Percentiles rank a stretch among this genome's conserved stretches.
Evolutionary conservation across 192 early-diverging fungal genomes (phyloP).

Genomic region (Diversispora epigaea): DNA sequence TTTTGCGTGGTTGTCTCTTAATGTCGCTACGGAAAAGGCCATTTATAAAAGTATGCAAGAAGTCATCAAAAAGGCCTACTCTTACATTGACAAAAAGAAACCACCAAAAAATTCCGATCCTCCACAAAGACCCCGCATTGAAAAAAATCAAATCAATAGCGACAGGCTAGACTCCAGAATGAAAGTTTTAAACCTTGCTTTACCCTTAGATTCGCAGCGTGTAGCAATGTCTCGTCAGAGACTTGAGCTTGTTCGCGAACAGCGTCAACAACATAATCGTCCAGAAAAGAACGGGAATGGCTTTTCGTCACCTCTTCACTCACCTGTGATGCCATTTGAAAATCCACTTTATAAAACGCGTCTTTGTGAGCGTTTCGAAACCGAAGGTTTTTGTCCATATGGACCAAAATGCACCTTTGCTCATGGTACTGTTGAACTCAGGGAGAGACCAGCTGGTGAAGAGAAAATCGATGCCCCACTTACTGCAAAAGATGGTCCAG

Average conservation of each 20-base stretch:
- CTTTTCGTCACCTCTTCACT: slow-evolving; percentile 32
- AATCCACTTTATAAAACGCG: slow-evolving; percentile 86
- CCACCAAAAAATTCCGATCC: slow-evolving; percentile 37
- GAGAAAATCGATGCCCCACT: neutral
- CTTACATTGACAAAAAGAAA: slow-evolving; percentile 61
- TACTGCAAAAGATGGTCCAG: slow-evolving; percentile 40
- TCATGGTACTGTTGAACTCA: slow-evolving; percentile 66
- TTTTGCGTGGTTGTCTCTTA: slow-evolving; percentile 68
- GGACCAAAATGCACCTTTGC: slow-evolving; percentile 73
- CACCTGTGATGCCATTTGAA: slow-evolving; percentile 49
- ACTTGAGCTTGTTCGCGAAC: slow-evolving; percentile 21
- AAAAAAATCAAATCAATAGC: slow-evolving; percentile 43
- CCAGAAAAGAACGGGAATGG: slow-evolving; percentile 35
- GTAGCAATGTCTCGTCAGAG: slow-evolving; percentile 42
- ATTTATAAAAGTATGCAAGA: slow-evolving; percentile 83
- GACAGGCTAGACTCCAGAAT: slow-evolving; percentile 45
- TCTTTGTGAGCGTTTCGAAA: slow-evolving; percentile 81
- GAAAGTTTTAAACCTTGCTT: slow-evolving; percentile 51
- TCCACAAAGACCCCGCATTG: slow-evolving; percentile 41
- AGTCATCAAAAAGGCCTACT: slow-evolving; percentile 66
- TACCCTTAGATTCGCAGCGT: slow-evolving; percentile 49
- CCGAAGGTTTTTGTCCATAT: slow-evolving; percentile 73
- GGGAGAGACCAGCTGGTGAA: slow-evolving; percentile 51
- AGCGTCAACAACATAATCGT: slow-evolving; percentile 34
- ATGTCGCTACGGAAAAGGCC: slow-evolving; percentile 65